Evolutionary conservation across 768 basidiomycete species (phyloP).

Genomic region (Termitomyces sp.): DNA sequence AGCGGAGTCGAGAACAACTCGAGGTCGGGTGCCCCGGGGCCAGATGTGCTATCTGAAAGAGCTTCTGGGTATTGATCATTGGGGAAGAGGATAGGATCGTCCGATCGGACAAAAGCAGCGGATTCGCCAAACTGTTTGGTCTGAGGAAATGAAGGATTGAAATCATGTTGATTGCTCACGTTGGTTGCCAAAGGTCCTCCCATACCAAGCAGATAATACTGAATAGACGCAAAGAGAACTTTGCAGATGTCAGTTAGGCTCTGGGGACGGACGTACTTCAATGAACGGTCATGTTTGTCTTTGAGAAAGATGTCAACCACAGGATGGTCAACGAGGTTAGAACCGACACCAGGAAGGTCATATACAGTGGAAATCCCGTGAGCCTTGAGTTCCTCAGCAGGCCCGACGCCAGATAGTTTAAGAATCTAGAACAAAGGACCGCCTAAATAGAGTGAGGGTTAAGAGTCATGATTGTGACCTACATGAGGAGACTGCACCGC

Average conservation of each 20-base stretch:
- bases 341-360: conserved; percentile 71
- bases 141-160: conserved; percentile 18
- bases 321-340: conserved; percentile 67
- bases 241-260: conserved; percentile 21
- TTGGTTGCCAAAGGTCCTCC: conserved; percentile 51
- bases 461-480: conserved; percentile 2
- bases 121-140: conserved; percentile 37
- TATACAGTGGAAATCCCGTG: conserved; percentile 50
- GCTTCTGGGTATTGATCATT: conserved; percentile 22
- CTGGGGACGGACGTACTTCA: conserved; percentile 32
- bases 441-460: not conserved
- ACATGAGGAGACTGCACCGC: conserved; percentile 57
- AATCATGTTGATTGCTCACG: conserved; percentile 25
- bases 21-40: conserved; percentile 33
- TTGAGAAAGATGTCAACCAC: conserved; percentile 46
- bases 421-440: conserved; percentile 41
- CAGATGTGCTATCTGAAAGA: conserved; percentile 34
- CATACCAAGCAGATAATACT: conserved; percentile 36
- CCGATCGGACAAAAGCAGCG: conserved; percentile 48
- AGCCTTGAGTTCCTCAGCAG: conserved; percentile 46
- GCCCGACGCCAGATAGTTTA: conserved; percentile 75
- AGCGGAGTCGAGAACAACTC: conserved; percentile 36
- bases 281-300: conserved; percentile 41
- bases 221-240: conserved; percentile 25
- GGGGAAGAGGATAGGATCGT: conserved; percentile 42